Evolutionary conservation across 768 basidiomycete genomes (phyloP).

Genomic region (Trichaptum fuscoviolaceum): DNA sequence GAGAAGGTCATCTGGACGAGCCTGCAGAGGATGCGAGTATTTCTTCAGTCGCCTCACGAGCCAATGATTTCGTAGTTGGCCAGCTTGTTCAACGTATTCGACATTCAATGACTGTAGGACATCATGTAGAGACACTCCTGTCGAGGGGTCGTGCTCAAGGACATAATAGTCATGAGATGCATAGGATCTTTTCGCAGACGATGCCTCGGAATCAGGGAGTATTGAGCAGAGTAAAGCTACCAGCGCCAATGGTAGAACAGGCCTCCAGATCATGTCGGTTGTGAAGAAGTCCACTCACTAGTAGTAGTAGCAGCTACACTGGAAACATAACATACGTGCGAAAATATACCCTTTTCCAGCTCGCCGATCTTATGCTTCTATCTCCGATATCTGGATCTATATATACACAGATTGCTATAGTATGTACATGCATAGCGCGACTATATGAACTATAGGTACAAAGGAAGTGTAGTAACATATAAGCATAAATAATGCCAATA

Average conservation of each 20-base stretch:
- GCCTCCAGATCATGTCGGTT: background rate
- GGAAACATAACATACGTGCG: background rate
- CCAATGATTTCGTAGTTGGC: constrained; percentile 80
- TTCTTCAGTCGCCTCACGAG: constrained; percentile 60
- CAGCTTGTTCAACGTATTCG: constrained; percentile 83
- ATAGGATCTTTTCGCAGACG: constrained; percentile 50
- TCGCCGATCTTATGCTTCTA: background rate
- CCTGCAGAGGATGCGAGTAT: constrained; percentile 10
- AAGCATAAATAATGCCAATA: background rate
- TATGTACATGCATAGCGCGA: too few species aligned
- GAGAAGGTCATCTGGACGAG: constrained; percentile 44
- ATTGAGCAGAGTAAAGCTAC: background rate
- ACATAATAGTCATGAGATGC: constrained; percentile 79
- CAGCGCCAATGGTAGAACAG: background rate
- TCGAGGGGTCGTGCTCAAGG: constrained; percentile 54
- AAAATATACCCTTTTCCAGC: background rate
- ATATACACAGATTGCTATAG: background rate
- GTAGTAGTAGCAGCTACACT: too few species aligned
- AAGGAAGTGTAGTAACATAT: background rate
- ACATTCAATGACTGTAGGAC: constrained; percentile 60
- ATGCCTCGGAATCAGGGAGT: constrained; percentile 23
- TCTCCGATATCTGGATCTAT: background rate
- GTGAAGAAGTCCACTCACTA: background rate
- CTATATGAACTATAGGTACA: too few species aligned
- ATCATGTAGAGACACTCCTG: constrained; percentile 52